Evolutionary conservation across 2,329 filamentous ascomycete species (phyloP).

Genomic region (Calonectria pseudoturangicola): DNA sequence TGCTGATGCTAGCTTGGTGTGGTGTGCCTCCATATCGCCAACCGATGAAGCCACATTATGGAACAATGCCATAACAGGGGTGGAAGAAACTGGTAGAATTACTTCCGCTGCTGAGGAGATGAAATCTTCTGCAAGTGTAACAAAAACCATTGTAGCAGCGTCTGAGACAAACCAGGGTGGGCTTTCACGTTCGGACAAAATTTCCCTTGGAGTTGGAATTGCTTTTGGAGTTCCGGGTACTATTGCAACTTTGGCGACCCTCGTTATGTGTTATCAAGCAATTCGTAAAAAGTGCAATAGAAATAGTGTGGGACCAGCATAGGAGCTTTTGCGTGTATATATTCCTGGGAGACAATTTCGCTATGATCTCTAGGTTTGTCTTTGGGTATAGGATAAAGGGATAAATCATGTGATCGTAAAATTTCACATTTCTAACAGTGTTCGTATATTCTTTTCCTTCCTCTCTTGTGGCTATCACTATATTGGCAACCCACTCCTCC

Average conservation of each 20-base stretch:
- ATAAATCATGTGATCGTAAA: too few species aligned
- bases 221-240: neutral
- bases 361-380: too few species aligned
- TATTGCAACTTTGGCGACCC: neutral
- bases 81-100: neutral
- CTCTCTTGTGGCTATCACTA: neutral
- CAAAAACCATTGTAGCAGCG: neutral
- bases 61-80: neutral
- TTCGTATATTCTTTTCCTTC: neutral
- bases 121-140: neutral
- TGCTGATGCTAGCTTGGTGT: neutral
- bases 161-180: neutral
- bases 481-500: neutral
- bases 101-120: neutral
- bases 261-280: neutral
- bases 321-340: neutral
- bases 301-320: neutral
- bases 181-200: neutral
- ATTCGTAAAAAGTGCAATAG: neutral
- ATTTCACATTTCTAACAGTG: too few species aligned
- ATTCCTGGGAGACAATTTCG: too few species aligned
- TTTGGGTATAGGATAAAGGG: too few species aligned
- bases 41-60: neutral
- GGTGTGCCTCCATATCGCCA: neutral
- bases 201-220: constrained; percentile 16